Conservation (phyloP, 164 flowering plant species). For the Vitis riparia region DNA sequence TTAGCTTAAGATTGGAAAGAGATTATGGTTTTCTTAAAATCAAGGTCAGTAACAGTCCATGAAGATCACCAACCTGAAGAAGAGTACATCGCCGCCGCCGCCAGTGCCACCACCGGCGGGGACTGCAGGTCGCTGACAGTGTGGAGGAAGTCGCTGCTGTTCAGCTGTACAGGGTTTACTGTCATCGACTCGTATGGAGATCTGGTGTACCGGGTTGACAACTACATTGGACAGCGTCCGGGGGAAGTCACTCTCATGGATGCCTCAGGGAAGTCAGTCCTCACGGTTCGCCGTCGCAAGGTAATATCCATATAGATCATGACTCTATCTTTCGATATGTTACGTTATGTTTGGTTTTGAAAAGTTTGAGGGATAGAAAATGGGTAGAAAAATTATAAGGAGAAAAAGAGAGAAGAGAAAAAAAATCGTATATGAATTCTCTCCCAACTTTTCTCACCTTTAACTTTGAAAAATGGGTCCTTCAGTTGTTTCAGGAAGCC, state of each 20-base stretch:
- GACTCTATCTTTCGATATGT: not conserved
- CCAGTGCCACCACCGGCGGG: not conserved
- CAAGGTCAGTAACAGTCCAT: conserved; percentile 33
- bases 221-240: conserved; percentile 32
- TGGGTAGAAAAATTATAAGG: not conserved
- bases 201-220: conserved; percentile 58
- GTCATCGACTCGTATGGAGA: conserved; percentile 59
- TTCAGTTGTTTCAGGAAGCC: too few relatives aligned
- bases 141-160: conserved; percentile 63
- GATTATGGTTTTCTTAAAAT: conserved; percentile 22
- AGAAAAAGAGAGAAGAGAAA: too few relatives aligned
- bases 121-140: conserved; percentile 46
- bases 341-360: not conserved
- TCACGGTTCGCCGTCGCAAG: conserved; percentile 47
- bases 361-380: too few relatives aligned
- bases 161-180: conserved; percentile 57
- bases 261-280: conserved; percentile 42
- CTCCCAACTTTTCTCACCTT: too few relatives aligned
- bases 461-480: too few relatives aligned
- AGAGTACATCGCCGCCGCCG: not conserved
- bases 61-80: conserved; percentile 9
- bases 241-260: conserved; percentile 58
- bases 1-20: not conserved
- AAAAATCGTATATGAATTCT: too few relatives aligned
- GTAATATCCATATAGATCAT: conserved; percentile 15